A percentile compares a stretch with the other conserved stretches of the same genome.
Conservation (phyloP, 2,329 filamentous ascomycete species). For the Colletotrichum sublineola region DNA sequence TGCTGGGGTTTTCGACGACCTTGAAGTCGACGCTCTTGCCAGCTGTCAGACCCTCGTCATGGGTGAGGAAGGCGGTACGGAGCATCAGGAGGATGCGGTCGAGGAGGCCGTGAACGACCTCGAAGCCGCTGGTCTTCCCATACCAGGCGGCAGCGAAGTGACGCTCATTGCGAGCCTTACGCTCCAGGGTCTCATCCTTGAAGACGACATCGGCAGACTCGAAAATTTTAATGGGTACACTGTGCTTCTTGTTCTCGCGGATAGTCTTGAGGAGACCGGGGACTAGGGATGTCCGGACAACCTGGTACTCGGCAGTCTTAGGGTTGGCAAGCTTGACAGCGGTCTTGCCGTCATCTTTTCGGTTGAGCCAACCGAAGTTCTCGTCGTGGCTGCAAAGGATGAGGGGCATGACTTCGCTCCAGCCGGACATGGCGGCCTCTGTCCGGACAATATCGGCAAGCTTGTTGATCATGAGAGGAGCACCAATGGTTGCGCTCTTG, state of each 20-base stretch:
- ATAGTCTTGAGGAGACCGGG: conserved; percentile 94
- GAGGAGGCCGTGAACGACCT: conserved; percentile 92
- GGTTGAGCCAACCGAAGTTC: conserved; percentile 96
- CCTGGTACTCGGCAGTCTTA: conserved; percentile 93
- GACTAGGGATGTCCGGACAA: conserved; percentile 87
- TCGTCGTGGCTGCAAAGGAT: conserved; percentile 98
- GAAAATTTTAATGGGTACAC: conserved; percentile 91
- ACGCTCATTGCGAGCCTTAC: conserved; percentile 90
- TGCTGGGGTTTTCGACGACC: conserved; percentile 65
- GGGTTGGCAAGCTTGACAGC: conserved; percentile 91
- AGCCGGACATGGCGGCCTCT: conserved; percentile 93
- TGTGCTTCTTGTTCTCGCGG: conserved; percentile 90
- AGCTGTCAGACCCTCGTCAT: conserved; percentile 74
- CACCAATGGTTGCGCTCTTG: conserved; percentile 87
- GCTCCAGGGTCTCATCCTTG: conserved; percentile 85
- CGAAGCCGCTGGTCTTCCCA: conserved; percentile 94
- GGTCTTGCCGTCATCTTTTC: conserved; percentile 85
- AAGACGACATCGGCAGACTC: conserved; percentile 92
- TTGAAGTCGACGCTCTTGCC: conserved; percentile 66
- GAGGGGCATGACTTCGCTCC: conserved; percentile 95
- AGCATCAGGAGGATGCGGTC: conserved; percentile 96
- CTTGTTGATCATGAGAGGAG: conserved; percentile 93
- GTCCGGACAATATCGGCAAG: conserved; percentile 89
- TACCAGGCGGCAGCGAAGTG: conserved; percentile 98
- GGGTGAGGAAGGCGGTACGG: conserved; percentile 81